Base-by-base conservation (phyloP, 2,329 filamentous ascomycete species). In the Sporothrix brunneoviolacea region DNA sequence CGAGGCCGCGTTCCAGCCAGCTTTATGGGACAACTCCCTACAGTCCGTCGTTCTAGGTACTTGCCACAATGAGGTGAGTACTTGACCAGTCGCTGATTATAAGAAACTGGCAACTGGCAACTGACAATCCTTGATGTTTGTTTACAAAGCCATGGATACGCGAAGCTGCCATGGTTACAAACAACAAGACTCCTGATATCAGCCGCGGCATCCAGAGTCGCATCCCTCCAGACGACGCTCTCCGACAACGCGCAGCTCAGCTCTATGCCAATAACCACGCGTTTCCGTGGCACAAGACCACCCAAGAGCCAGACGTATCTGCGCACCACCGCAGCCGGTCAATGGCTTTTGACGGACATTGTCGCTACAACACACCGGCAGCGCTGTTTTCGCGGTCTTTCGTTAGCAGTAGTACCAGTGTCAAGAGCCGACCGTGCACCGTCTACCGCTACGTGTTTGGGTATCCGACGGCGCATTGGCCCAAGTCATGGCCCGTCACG, bases 321-420 rank as follows among this genome's bases (percentile, higher is more conserved):
- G 24, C 15, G 4, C 16, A 15, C 10, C 30, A 49, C 21, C 30
- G 32, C 12, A 19, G 32, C 8, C n/a, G n/a, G n/a, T 42, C 47
- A 3, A 40, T 51, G 49, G 42, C 42, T 2, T 15, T 51, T 12
- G 49, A 51, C 15, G 48, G 49, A 5, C 49, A 51, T n/a, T 41
- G 35, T 8, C 49, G 49, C 3, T 51, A 51, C 36, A 37, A 51
- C 12, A 24, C 21, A 4, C 36, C 48, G 10, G 40, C 49, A 2
- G 43, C 19, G 4, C 36, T 45, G 18, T 33, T 40, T 28, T 50
- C 48, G 4, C 33, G n/a, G 15, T 46, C 49, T 0, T 39, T 46
- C n/a, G 10, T 33, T 5, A 22, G 19, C 16, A 12, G 22, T 8
- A 22, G 15, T 8, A 10, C 18, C 8, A 13, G 12, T 22, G 18